Percentiles rank a stretch among this genome's conserved stretches.
Conservation (phyloP, 495 filamentous ascomycete species). For the Monascus purpureus region DNA sequence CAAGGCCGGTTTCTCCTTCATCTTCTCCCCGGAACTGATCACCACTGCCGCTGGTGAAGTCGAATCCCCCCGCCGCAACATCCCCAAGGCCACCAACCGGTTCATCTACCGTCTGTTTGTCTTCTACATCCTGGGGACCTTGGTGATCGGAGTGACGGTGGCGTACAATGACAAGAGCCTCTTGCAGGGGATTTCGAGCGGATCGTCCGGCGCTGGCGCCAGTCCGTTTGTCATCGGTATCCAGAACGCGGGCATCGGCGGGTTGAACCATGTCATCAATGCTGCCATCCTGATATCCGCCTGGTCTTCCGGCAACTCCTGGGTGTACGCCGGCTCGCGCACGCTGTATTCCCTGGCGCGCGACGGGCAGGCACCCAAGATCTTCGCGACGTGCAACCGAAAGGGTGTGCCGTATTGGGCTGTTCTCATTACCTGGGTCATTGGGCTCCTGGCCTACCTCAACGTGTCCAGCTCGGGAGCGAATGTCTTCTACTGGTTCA, state of each 20-base stretch:
- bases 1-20: conserved; percentile 34
- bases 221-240: conserved; percentile 47
- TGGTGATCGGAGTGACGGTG: conserved; percentile 41
- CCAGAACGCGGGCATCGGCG: conserved; percentile 44
- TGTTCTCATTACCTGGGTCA: conserved; percentile 30
- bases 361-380: conserved; percentile 48
- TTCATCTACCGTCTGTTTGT: conserved; percentile 75
- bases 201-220: conserved; percentile 28
- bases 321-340: conserved; percentile 60
- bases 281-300: conserved; percentile 55
- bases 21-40: conserved; percentile 58
- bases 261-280: conserved; percentile 62
- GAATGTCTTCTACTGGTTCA: conserved; percentile 43
- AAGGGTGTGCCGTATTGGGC: conserved; percentile 36
- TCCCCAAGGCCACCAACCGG: conserved; percentile 64
- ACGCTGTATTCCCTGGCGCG: conserved; percentile 63
- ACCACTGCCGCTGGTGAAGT: conserved; percentile 72
- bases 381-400: conserved; percentile 25
- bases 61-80: conserved; percentile 56
- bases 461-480: conserved; percentile 24
- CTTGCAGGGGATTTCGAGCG: conserved; percentile 27
- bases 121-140: conserved; percentile 51
- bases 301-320: conserved; percentile 58
- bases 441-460: conserved; percentile 36
- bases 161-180: conserved; percentile 41